Evolutionary conservation across 2,329 filamentous ascomycete species (phyloP).

Genomic region (Mycosphaerelloides madeirae): DNA sequence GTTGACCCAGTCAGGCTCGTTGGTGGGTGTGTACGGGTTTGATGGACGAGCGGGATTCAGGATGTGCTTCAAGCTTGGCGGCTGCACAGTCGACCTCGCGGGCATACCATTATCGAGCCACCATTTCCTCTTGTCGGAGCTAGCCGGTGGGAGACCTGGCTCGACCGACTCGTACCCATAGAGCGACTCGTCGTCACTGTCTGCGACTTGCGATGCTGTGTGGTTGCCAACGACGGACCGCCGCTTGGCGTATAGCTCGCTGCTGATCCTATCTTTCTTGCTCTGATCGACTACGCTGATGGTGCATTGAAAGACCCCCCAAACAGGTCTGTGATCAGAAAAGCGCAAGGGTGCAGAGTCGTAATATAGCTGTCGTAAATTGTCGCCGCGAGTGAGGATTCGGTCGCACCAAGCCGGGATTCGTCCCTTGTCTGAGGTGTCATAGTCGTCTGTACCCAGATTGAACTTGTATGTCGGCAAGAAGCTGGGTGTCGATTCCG

Average conservation of each 20-base stretch:
- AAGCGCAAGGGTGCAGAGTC: slow-evolving; percentile 76
- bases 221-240: slow-evolving; percentile 62
- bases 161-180: slow-evolving; percentile 79
- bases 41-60: slow-evolving; percentile 70
- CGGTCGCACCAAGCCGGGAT: slow-evolving; percentile 98
- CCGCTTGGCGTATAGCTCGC: slow-evolving; percentile 66
- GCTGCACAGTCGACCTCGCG: slow-evolving; percentile 65
- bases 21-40: slow-evolving; percentile 72
- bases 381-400: slow-evolving; percentile 78
- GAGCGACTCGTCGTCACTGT: slow-evolving; percentile 72
- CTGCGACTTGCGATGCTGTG: slow-evolving; percentile 54
- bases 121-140: slow-evolving; percentile 59
- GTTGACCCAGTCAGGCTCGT: slow-evolving; percentile 79
- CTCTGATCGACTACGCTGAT: slow-evolving; percentile 76
- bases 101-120: slow-evolving; percentile 64
- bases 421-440: slow-evolving; percentile 88
- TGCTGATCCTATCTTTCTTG: slow-evolving; percentile 66
- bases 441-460: slow-evolving; percentile 79
- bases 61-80: slow-evolving; percentile 58
- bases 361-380: slow-evolving; percentile 78
- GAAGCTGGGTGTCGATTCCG: slow-evolving; percentile 82
- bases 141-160: slow-evolving; percentile 64
- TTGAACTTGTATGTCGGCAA: slow-evolving; percentile 95
- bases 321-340: slow-evolving; percentile 95
- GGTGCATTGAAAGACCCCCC: slow-evolving; percentile 77